Base-by-base conservation (phyloP, 371 early-diverging fungal species). In the Chytridiales sp. region DNA sequence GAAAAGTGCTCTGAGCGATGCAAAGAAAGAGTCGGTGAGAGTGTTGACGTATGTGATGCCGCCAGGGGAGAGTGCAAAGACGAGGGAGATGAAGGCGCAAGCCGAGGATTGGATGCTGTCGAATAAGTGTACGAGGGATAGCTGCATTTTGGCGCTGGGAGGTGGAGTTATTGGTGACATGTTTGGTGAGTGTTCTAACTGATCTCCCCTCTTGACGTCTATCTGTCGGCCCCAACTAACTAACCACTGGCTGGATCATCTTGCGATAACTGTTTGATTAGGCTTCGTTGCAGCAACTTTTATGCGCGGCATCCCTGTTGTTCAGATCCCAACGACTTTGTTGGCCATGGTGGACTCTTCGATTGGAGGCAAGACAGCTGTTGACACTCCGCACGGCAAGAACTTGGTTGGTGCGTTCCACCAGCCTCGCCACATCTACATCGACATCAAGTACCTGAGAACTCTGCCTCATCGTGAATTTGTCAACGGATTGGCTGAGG, bases 131-230 rank as follows among this genome's bases (percentile, higher is more conserved):
- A 94, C 95, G 29, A 86, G 98, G 61, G 98, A 98, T 67, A 91
- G 95, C 1, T 87, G 89, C 62, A 81, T 98, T 49, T 69, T 98
- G 30, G 97, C 96, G 4, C 82, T 98, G 64, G 98, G 98, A 47
- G 98, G 98, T 51, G 98, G 98, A 27, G 98, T 98, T 1, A 91
- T 98, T 68, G 97, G 98, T 40, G 98, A 98, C 76, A 75, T 98
- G 50, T 81, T 89, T 11, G 98, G 80, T 79, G 51, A 4, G 59
- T 63, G 30, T 6, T 21, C 19, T 36, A 21, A 9, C 54, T 22
- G 35, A 26, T 1, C 17, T 34, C 24, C 44, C 29, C 32, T 32
- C n/a, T 47, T 53, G 22, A 42, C 43, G 1, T 19, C 34, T 24
- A 29, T 17, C n/a, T 42, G 21, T 19, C 26, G 1, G 5, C 22